phyloP scores from a whole-genome alignment of 352 stramenopile species.

The Elongisporangium undulatum region DNA sequence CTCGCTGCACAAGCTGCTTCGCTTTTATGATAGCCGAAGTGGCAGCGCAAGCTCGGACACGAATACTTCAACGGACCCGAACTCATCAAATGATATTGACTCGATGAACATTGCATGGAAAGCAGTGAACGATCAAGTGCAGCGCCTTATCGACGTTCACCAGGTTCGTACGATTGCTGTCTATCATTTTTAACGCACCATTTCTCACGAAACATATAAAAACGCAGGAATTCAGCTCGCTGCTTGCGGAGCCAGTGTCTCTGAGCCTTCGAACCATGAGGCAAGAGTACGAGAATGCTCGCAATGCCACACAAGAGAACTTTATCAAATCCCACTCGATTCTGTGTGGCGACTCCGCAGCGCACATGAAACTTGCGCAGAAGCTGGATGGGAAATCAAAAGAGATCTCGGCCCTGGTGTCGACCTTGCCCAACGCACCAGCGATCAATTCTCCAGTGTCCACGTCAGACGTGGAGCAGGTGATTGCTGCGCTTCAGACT shows the following conservation, averaged over 20 bases:
- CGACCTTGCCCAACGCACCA: slow-evolving; percentile 10
- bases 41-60: slow-evolving; percentile 11
- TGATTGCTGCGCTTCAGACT: neutral
- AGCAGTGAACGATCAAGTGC: slow-evolving; percentile 51
- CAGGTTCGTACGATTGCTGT: slow-evolving; percentile 21
- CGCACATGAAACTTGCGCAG: slow-evolving; percentile 51
- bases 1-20: slow-evolving; percentile 50
- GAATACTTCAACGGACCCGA: slow-evolving; percentile 14
- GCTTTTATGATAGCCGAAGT: slow-evolving; percentile 35
- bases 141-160: slow-evolving; percentile 55
- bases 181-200: too few relatives aligned
- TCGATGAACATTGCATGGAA: slow-evolving; percentile 60
- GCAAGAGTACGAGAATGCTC: slow-evolving; percentile 65
- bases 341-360: slow-evolving; percentile 39
- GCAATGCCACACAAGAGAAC: slow-evolving; percentile 50
- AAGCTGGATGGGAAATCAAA: slow-evolving; percentile 47
- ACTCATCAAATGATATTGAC: slow-evolving; percentile 34
- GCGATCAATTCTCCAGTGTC: neutral
- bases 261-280: slow-evolving; percentile 78
- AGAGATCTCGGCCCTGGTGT: slow-evolving; percentile 16
- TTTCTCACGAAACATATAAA: too few relatives aligned
- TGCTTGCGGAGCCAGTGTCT: slow-evolving; percentile 65
- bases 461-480: neutral
- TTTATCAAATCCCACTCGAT: slow-evolving; percentile 46
- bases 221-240: slow-evolving; percentile 63